Evolutionary conservation across 805 yeast species (phyloP).

Genomic region (Isabelozyma heimii): DNA sequence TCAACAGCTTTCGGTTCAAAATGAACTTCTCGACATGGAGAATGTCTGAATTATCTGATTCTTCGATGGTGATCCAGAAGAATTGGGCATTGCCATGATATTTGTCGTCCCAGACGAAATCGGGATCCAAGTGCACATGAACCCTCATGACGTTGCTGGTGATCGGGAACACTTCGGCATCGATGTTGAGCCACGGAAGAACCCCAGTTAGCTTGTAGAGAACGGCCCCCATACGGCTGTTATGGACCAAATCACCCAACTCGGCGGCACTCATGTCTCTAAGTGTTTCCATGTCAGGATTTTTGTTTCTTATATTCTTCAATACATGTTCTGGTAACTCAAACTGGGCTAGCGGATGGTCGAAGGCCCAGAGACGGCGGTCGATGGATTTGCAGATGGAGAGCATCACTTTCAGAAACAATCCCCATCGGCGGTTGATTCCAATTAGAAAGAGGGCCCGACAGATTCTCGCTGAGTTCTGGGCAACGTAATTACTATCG

Average conservation of each 20-base stretch:
- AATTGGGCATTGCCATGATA: conserved; percentile 81
- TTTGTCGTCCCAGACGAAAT: conserved; percentile 81
- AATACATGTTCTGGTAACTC: conserved; percentile 68
- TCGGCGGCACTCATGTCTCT: conserved; percentile 74
- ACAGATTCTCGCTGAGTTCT: conserved; percentile 89
- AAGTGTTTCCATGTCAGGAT: conserved; percentile 67
- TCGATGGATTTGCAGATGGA: conserved; percentile 86
- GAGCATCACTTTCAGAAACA: conserved; percentile 67
- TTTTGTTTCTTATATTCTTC: conserved; percentile 59
- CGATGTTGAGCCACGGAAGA: conserved; percentile 74
- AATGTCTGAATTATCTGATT: conserved; percentile 67
- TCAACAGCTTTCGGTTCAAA: conserved; percentile 55
- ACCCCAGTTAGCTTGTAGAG: conserved; percentile 59
- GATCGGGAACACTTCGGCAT: conserved; percentile 84
- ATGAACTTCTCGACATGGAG: conserved; percentile 82
- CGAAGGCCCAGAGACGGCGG: conserved; percentile 80
- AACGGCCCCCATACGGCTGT: conserved; percentile 65
- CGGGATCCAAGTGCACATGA: conserved; percentile 66
- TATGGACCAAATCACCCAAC: conserved; percentile 87
- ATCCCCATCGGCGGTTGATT: conserved; percentile 88
- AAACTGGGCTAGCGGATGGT: conserved; percentile 88
- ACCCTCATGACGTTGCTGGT: conserved; percentile 83
- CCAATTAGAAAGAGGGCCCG: conserved; percentile 88
- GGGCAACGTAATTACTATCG: conserved; percentile 92
- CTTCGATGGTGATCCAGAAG: conserved; percentile 93